Conservation (phyloP, 2,329 filamentous ascomycete genomes). For the Cercospora zeae-maydis region DNA sequence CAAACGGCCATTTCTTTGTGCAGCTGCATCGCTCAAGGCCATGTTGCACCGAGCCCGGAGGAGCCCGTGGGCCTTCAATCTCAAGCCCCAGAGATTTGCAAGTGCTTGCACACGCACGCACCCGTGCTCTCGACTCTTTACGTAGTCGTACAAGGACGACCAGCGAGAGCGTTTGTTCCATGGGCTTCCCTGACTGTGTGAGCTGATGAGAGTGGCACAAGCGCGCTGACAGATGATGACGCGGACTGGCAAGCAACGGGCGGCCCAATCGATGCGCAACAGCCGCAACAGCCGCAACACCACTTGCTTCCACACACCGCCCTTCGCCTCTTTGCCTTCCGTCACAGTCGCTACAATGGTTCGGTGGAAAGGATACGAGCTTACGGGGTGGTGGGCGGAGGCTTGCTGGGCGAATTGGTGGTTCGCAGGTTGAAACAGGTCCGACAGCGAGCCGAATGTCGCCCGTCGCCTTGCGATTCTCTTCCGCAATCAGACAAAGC, state of each 20-base stretch:
- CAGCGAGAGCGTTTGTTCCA: neutral
- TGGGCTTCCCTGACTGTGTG: neutral
- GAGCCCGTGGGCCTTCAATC: neutral
- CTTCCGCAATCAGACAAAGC: neutral
- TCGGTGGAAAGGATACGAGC: neutral
- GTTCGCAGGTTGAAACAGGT: neutral
- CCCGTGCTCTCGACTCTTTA: neutral
- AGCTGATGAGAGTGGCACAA: neutral
- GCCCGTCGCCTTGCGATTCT: neutral
- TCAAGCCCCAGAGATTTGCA: too few relatives aligned
- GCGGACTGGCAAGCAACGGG: neutral
- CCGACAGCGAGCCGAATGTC: neutral
- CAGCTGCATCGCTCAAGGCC: neutral
- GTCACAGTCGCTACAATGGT: neutral
- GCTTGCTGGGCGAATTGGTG: neutral
- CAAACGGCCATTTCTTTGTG: neutral
- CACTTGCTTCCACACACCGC: neutral
- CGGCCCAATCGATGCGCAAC: neutral
- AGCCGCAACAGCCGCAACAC: too few relatives aligned
- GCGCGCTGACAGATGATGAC: constrained; percentile 1
- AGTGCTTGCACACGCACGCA: neutral
- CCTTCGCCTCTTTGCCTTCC: neutral
- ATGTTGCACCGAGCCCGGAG: too few relatives aligned
- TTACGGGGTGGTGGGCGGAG: neutral
- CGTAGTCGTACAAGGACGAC: neutral